phyloP scores from a whole-genome alignment of 148 eudicot species.

The Rhododendron ovatum region DNA sequence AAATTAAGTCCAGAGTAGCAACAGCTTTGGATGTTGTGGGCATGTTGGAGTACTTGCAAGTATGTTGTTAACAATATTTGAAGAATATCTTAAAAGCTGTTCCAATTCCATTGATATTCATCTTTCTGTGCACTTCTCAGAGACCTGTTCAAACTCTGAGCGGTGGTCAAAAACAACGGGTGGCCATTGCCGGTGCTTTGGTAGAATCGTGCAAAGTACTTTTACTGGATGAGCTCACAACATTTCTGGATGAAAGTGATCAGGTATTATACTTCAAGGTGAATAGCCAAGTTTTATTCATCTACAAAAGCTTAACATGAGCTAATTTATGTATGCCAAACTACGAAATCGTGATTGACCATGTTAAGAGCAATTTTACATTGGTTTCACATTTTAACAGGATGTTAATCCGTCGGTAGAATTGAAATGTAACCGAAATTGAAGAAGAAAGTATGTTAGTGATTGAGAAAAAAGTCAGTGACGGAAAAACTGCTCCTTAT shows the following conservation, averaged over 20 bases:
- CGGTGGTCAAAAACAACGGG: slow-evolving; percentile 98
- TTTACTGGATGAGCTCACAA: slow-evolving; percentile 24
- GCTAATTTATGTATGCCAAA: background rate
- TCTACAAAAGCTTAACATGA: background rate
- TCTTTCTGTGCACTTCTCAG: slow-evolving; percentile 29
- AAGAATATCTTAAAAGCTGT: background rate
- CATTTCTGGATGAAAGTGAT: slow-evolving; percentile 74
- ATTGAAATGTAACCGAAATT: background rate
- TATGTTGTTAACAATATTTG: slow-evolving; percentile 24
- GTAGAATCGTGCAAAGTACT: slow-evolving; percentile 86
- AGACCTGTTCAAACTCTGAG: slow-evolving; percentile 95
- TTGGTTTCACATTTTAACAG: background rate
- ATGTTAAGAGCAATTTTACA: background rate
- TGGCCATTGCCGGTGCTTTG: slow-evolving; percentile 94
- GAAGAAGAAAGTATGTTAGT: background rate
- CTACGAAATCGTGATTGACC: background rate
- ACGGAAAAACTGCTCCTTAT: background rate
- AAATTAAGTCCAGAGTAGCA: slow-evolving; percentile 52
- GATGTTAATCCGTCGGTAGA: background rate
- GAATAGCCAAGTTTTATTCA: background rate
- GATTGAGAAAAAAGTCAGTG: background rate
- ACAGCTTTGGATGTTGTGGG: slow-evolving; percentile 79
- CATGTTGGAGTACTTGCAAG: slow-evolving; percentile 73
- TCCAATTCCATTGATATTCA: background rate
- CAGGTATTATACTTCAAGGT: slow-evolving; percentile 47